Conservation (phyloP, 352 stramenopile species). For the Pythium oligandrum region DNA sequence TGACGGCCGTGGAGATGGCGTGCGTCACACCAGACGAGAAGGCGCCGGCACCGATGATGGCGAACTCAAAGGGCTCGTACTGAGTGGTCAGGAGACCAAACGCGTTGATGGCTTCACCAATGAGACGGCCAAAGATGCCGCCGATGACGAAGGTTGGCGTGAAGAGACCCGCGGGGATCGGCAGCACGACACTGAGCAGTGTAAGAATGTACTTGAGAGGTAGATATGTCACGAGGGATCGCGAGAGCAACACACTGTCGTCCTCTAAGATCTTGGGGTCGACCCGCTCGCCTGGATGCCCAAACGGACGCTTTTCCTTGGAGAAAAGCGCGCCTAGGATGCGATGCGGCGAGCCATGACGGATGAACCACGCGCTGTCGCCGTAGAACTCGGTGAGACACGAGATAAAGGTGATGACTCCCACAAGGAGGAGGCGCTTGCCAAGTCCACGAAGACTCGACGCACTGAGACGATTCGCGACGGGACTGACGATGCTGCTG, state of each 20-base stretch:
- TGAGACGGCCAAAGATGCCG: conserved; percentile 75
- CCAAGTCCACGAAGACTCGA: conserved; percentile 21
- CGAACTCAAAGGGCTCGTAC: conserved; percentile 90
- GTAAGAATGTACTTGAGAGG: conserved; percentile 78
- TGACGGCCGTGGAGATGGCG: conserved; percentile 90
- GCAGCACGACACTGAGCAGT: conserved; percentile 68
- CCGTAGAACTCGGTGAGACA: conserved; percentile 77
- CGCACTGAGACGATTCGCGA: neutral
- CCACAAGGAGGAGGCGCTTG: conserved; percentile 55
- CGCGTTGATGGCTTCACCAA: conserved; percentile 67
- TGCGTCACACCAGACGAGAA: conserved; percentile 91
- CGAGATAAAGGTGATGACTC: conserved; percentile 53
- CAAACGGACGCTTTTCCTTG: conserved; percentile 51
- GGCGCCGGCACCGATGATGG: conserved; percentile 88
- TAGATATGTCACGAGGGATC: conserved; percentile 71
- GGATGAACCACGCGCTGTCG: conserved; percentile 76
- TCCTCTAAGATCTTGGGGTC: conserved; percentile 14
- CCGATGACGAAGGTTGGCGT: conserved; percentile 84
- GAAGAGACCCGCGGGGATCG: conserved; percentile 73
- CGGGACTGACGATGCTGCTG: neutral
- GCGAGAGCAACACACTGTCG: conserved; percentile 57
- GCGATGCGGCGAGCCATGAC: conserved; percentile 55
- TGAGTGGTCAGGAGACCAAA: conserved; percentile 53
- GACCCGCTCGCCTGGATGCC: neutral
- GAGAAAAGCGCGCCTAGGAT: conserved; percentile 69